Conservation (phyloP, 2,329 filamentous ascomycete species). For the Colletotrichum falcatum region DNA sequence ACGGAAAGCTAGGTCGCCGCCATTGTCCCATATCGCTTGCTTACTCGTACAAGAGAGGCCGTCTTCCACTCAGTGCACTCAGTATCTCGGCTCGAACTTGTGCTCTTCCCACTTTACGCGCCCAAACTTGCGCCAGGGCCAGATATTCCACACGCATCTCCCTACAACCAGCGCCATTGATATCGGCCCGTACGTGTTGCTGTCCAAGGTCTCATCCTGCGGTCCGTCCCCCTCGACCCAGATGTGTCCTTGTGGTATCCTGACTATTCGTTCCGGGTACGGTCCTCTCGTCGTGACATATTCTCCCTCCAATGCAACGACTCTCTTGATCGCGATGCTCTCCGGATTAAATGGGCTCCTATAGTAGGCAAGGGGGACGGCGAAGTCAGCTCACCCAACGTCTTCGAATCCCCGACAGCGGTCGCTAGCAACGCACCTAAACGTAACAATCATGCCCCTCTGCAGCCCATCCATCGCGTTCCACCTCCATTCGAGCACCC, state of each 20-base stretch:
- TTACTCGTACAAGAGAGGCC: constrained; percentile 10
- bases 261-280: constrained; percentile 66
- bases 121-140: constrained; percentile 72
- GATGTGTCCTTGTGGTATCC: constrained; percentile 85
- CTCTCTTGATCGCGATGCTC: constrained; percentile 80
- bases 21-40: neutral
- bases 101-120: constrained; percentile 69
- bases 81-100: constrained; percentile 47
- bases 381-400: constrained; percentile 4
- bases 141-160: constrained; percentile 77
- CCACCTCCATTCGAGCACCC: constrained; percentile 71
- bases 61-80: constrained; percentile 48
- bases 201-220: constrained; percentile 79
- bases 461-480: constrained; percentile 68
- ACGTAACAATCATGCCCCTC: constrained; percentile 81
- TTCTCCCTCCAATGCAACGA: constrained; percentile 86
- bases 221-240: constrained; percentile 95
- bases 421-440: constrained; percentile 62
- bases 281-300: constrained; percentile 74
- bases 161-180: constrained; percentile 81
- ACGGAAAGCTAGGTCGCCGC: neutral
- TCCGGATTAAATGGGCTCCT: constrained; percentile 81
- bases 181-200: constrained; percentile 90
- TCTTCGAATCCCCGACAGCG: neutral
- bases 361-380: constrained; percentile 7